Base-by-base conservation (phyloP, 2,329 filamentous ascomycete species). In the Fusarium kyushuense region DNA sequence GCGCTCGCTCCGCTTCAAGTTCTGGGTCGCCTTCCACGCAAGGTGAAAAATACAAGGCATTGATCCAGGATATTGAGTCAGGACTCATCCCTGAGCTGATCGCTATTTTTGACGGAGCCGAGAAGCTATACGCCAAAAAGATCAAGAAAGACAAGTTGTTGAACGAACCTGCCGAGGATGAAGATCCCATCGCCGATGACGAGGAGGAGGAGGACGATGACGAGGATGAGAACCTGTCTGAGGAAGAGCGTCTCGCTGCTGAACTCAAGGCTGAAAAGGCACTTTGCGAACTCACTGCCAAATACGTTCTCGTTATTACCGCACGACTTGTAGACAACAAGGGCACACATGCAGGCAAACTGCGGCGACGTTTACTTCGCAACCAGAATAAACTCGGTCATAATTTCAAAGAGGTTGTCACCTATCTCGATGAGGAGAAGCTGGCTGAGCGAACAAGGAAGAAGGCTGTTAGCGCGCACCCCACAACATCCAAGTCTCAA, bases 381-480 rank as follows among this genome's bases (percentile, higher is more conserved):
- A 97, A 99, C 79, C 91, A 91, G 75, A 83, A 82, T n/a, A 89
- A 88, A 75, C 85, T 99, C 5, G 96, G 96, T 4, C 83, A 87
- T 45, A 97, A 96, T 76, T 96, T 92, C 83, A 92, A 91, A 74
- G 93, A 96, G 72, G 89, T 97, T 9, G 82, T 97, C 6, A 87
- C 88, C 11, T 96, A 91, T 77, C 83, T 98, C 6, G 94, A 97
- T 73, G 87, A 91, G 58, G 83, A 85, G 48, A 89, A 90, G 73
- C 78, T 87, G 42, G 84, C 79, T 13, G 78, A 79, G 36, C 78
- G 78, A 36, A 80, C 79, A 21, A 77, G 76, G 48, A 86, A 83
- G 74, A 81, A 79, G 69, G 76, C 77, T 33, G 72, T 54, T 45
- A 62, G 47, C 23, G 49, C 56, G 56, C 62, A 65, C 3, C 45